Evolutionary conservation across 176 grass and related monocot species (phyloP).

Genomic region (Eleusine indica): DNA sequence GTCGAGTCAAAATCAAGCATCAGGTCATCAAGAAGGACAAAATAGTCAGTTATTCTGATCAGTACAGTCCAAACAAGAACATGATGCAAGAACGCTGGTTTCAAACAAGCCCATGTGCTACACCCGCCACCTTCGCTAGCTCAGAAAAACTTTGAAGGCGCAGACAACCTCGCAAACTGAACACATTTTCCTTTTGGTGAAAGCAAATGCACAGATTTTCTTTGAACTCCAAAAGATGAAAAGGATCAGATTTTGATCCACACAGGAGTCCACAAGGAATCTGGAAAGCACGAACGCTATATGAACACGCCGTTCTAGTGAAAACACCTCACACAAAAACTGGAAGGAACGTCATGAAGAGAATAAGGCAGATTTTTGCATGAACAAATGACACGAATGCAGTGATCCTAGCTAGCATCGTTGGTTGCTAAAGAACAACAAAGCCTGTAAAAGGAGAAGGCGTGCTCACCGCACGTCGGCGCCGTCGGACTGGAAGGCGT

Average conservation of each 20-base stretch:
- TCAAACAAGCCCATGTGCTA: slow-evolving; percentile 1
- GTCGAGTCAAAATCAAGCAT: slow-evolving; percentile 31
- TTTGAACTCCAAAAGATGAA: not conserved
- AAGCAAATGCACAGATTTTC: not conserved
- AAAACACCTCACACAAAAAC: not conserved
- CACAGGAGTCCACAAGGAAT: not conserved
- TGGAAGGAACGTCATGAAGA: not conserved
- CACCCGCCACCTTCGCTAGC: not conserved
- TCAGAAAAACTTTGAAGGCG: not conserved
- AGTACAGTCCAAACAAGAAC: slow-evolving; percentile 22
- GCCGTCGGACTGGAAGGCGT: slow-evolving; percentile 83
- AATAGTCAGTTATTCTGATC: not conserved
- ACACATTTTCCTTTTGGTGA: not conserved
- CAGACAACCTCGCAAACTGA: not conserved
- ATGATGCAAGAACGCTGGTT: slow-evolving; percentile 27
- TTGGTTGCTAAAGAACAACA: not conserved
- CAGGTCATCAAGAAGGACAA: slow-evolving; percentile 20
- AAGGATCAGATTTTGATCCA: too few species aligned
- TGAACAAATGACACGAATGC: not conserved
- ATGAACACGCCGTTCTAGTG: not conserved
- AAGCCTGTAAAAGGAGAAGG: not conserved
- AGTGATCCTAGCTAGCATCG: not conserved
- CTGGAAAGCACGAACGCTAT: not conserved
- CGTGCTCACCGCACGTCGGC: slow-evolving; percentile 71
- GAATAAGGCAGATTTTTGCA: not conserved